Conservation (phyloP, 2,329 filamentous ascomycete genomes). For the Periconia sp. region DNA sequence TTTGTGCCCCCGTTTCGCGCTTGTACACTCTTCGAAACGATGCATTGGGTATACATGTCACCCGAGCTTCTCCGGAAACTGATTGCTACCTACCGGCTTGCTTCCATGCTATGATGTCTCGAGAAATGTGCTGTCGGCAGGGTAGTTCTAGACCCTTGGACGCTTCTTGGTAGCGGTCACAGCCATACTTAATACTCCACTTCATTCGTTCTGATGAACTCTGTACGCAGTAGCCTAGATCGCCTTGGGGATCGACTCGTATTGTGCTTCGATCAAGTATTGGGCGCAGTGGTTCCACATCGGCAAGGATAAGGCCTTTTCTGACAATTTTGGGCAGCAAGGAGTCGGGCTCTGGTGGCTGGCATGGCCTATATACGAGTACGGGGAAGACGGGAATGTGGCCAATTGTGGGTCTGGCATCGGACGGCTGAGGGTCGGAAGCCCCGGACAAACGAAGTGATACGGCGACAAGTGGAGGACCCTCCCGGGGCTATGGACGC, state of each 20-base stretch:
- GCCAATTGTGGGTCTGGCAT: too few species aligned
- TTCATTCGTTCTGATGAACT: too few species aligned
- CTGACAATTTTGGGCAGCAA: too few species aligned
- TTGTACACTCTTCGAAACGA: background rate
- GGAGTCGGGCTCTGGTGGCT: too few species aligned
- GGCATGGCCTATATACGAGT: too few species aligned
- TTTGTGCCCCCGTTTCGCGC: too few species aligned
- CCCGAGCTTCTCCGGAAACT: background rate
- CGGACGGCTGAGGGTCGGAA: background rate
- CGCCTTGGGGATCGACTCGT: background rate
- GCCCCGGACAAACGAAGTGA: background rate
- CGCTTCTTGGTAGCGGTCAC: background rate
- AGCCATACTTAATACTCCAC: too few species aligned
- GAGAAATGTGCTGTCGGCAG: background rate
- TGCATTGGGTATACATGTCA: background rate
- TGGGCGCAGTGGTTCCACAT: too few species aligned
- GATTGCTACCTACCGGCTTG: background rate
- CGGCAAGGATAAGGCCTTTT: too few species aligned
- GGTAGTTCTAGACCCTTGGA: background rate
- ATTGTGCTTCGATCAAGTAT: too few species aligned
- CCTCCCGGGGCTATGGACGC: background rate
- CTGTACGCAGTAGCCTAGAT: too few species aligned
- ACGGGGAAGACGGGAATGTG: too few species aligned
- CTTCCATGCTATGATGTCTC: background rate
- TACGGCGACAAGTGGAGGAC: background rate